Percentiles rank a stretch among this genome's conserved stretches.
These are phyloP conservation scores for Cystofilobasidium capitatum DNA, from an alignment of 768 basidiomycete genomes.

Conservation along the genomic window DNA sequence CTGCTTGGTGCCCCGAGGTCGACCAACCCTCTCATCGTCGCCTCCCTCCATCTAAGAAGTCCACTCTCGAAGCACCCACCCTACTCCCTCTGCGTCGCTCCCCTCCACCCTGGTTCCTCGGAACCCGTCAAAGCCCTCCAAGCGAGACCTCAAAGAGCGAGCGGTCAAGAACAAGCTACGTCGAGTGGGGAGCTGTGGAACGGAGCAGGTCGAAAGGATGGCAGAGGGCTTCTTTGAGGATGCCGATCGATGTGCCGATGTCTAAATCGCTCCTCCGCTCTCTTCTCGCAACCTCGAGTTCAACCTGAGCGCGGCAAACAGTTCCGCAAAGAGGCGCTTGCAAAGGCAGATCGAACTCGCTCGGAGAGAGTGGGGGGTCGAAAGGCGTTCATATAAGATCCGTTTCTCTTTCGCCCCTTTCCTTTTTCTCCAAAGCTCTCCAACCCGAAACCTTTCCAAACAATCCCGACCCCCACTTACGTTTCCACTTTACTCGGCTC, in stretches of 20 bases:
- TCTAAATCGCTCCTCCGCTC: too few species aligned
- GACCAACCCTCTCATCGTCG: background rate
- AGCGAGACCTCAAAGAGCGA: background rate
- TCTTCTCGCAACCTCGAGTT: too few species aligned
- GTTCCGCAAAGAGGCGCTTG: too few species aligned
- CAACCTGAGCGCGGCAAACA: too few species aligned
- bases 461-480: background rate
- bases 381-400: too few species aligned
- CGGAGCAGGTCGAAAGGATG: background rate
- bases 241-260: background rate
- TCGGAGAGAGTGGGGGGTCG: too few species aligned
- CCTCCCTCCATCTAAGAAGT: background rate
- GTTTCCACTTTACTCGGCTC: background rate
- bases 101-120: background rate
- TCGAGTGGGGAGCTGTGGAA: background rate
- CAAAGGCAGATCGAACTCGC: too few species aligned
- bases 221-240: slow-evolving; percentile 1
- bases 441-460: too few species aligned
- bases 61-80: background rate
- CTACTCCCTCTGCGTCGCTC: background rate
- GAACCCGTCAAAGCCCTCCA: background rate
- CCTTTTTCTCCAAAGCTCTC: too few species aligned
- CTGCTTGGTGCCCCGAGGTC: background rate
- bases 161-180: background rate
- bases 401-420: too few species aligned